phyloP scores from a whole-genome alignment of 306 rosid genomes.

The Lathyrus tuberosus region DNA sequence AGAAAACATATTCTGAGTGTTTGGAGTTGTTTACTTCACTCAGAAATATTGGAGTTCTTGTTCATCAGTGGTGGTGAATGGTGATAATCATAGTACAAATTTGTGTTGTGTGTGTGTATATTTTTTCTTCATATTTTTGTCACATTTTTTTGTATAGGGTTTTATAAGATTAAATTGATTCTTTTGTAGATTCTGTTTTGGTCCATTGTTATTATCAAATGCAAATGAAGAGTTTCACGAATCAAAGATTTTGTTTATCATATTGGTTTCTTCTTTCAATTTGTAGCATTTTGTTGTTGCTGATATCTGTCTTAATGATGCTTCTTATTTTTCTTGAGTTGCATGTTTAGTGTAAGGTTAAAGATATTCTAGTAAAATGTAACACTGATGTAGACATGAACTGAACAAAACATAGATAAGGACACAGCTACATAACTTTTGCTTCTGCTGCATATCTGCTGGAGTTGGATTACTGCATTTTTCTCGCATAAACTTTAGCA shows the following conservation, averaged over 20 bases:
- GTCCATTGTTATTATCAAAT: constrained; percentile 15
- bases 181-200: constrained; percentile 27
- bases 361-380: too few relatives aligned
- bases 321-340: too few relatives aligned
- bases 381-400: too few relatives aligned
- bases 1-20: constrained; percentile 54
- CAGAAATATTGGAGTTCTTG: constrained; percentile 65
- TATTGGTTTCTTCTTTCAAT: not conserved
- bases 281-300: too few relatives aligned
- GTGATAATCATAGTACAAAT: not conserved
- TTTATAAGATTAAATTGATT: constrained; percentile 37
- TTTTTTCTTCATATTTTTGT: not conserved
- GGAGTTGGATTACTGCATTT: not conserved
- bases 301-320: too few relatives aligned
- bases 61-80: constrained; percentile 71
- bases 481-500: not conserved
- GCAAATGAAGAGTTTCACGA: constrained; percentile 17
- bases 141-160: constrained; percentile 35
- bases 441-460: not conserved
- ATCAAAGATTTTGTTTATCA: constrained; percentile 3
- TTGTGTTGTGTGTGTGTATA: constrained; percentile 2
- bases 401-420: too few relatives aligned
- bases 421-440: too few relatives aligned
- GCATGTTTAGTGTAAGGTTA: too few relatives aligned
- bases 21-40: constrained; percentile 53